Conservation (phyloP, 176 grass and related monocot species). For the Cenchrus fungigraminus region DNA sequence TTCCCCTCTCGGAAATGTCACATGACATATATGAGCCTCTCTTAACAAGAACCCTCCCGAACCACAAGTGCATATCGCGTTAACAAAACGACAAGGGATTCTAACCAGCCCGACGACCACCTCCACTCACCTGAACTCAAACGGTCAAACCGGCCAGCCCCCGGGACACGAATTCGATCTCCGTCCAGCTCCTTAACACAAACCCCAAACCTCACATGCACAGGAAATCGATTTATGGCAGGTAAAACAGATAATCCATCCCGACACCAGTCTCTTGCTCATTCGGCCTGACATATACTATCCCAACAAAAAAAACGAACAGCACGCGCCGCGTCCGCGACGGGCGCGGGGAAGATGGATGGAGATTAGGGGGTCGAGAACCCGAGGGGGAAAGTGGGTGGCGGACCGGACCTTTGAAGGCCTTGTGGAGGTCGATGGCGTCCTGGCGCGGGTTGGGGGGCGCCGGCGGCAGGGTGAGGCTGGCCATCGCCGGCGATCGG, state of each 20-base stretch:
- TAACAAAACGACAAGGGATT: neutral
- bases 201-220: neutral
- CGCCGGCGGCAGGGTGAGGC: constrained; percentile 72
- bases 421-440: constrained; percentile 98
- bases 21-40: neutral
- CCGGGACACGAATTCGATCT: neutral
- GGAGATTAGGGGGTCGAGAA: constrained; percentile 1
- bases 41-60: neutral
- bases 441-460: constrained; percentile 76
- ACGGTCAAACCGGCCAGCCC: neutral
- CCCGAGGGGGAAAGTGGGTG: neutral
- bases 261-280: neutral
- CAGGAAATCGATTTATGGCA: neutral
- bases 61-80: neutral
- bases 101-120: neutral
- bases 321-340: neutral
- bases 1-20: neutral
- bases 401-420: constrained; percentile 83
- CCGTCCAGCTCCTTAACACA: neutral
- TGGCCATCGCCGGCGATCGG: constrained; percentile 61
- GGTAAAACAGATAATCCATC: neutral
- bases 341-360: neutral
- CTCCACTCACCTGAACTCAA: neutral
- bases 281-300: neutral
- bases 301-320: neutral